Evolutionary conservation across 192 early-diverging fungal genomes (phyloP).

Genomic region (Spizellomyces punctatus): DNA sequence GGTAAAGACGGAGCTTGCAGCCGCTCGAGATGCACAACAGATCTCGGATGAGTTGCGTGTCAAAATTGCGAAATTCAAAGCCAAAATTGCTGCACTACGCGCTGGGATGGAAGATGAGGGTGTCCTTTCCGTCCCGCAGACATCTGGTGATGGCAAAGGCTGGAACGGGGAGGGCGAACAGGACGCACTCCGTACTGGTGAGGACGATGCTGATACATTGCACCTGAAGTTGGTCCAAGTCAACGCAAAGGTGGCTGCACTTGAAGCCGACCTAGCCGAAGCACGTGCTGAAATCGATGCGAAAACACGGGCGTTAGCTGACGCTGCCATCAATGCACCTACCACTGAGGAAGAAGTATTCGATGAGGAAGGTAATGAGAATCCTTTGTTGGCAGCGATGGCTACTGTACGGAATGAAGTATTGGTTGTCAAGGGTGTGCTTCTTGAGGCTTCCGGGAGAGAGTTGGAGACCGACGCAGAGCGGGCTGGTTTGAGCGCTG

Average conservation of each 20-base stretch:
- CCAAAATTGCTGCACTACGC: constrained; percentile 26
- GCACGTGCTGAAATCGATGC: constrained; percentile 5
- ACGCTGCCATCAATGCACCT: constrained; percentile 18
- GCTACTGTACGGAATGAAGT: constrained; percentile 19
- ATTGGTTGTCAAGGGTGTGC: constrained; percentile 14
- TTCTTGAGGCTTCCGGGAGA: constrained; percentile 10
- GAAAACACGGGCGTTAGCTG: constrained; percentile 15
- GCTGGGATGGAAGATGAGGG: constrained; percentile 26
- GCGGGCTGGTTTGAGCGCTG: constrained; percentile 29
- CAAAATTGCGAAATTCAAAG: constrained; percentile 22
- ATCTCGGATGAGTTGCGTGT: constrained; percentile 5
- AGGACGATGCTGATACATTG: constrained; percentile 9
- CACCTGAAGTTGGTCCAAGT: constrained; percentile 11
- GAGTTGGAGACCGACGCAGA: constrained; percentile 17
- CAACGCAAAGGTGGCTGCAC: constrained; percentile 4
- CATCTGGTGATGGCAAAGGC: not conserved
- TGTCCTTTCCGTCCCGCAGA: not conserved
- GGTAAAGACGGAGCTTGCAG: constrained; percentile 21
- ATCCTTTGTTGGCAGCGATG: not conserved
- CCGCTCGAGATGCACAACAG: constrained; percentile 21
- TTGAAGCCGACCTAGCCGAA: constrained; percentile 21
- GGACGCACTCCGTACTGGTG: not conserved
- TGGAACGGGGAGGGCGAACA: not conserved
- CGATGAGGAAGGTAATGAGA: not conserved
- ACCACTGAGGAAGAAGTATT: not conserved